Base-by-base conservation (phyloP, 768 basidiomycete species). In the Russula sp. region DNA sequence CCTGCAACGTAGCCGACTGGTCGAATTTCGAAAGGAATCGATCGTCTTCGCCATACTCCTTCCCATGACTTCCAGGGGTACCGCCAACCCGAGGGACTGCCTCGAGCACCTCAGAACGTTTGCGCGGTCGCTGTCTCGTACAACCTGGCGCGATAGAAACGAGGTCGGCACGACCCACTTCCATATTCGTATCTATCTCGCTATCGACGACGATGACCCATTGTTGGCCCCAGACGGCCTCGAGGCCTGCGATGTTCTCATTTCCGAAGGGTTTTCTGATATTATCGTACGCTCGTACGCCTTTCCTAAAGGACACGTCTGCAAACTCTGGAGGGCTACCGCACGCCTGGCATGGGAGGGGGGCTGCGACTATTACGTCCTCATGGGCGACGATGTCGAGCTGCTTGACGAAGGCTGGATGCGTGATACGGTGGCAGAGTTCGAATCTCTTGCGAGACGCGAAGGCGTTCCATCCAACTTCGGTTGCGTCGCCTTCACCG, bases 401-500 rank as follows among this genome's bases (percentile, higher is more conserved):
- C 65, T 85, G 18, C 63, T 74, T 35, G 79, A 83, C 52, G 75
- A 78, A 60, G 77, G 77, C 10, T 85, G 84, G 84, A 77, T 82
- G 74, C 66, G 77, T 8, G 67, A 75, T 0, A 71, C 74, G 5
- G 76, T 79, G 36, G 50, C 53, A 9, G 72, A 72, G 10, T 85
- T 84, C 66, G 43, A 55, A 13, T 46, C 67, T 2, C 65, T 83
- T 10, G 65, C 79, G 0, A 29, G 61, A 13, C 56, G 62, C 13
- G 65, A 71, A 6, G 63, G 67, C 2, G 70, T 73, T 0, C 80
- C 78, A 5, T 65, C 70, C 6, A 83, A 83, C 6, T 76, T 84
- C 51, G 84, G 82, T 10, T 83, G 82, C 43, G 77, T 85, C 2
- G 78, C 82, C 0, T 83, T 85, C 70, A 82, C 77, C 7, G 82